These are phyloP conservation scores for Cytospora chrysosperma DNA, from an alignment of 2,329 filamentous ascomycete genomes.

Conservation along the genomic window DNA sequence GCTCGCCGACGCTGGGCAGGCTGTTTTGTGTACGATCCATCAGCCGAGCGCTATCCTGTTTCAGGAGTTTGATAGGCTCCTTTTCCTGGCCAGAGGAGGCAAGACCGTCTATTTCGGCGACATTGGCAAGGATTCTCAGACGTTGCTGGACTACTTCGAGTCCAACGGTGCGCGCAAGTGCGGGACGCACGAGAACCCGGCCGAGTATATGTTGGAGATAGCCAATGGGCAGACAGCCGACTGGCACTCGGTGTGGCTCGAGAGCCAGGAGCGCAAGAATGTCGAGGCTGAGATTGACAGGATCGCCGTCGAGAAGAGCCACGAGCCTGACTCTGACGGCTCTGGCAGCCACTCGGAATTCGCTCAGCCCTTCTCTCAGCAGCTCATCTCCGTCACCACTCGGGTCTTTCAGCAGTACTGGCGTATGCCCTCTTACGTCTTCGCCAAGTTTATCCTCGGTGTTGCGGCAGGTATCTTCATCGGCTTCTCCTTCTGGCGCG, in stretches of 20 bases:
- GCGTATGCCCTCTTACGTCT: slow-evolving; percentile 76
- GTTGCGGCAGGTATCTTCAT: slow-evolving; percentile 66
- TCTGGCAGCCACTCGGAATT: slow-evolving; percentile 60
- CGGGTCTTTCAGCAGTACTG: slow-evolving; percentile 83
- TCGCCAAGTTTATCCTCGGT: slow-evolving; percentile 66
- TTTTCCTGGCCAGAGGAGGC: slow-evolving; percentile 64
- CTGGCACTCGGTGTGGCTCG: slow-evolving; percentile 68
- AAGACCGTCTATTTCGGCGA: slow-evolving; percentile 69
- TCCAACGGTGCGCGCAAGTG: slow-evolving; percentile 61
- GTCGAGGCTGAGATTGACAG: slow-evolving; percentile 62
- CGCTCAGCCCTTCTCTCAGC: slow-evolving; percentile 68
- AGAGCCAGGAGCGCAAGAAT: slow-evolving; percentile 48
- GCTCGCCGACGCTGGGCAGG: slow-evolving; percentile 55
- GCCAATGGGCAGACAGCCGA: slow-evolving; percentile 47
- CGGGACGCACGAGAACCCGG: slow-evolving; percentile 64
- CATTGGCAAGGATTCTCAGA: slow-evolving; percentile 59
- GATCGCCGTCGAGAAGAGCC: slow-evolving; percentile 53
- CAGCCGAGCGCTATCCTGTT: slow-evolving; percentile 55
- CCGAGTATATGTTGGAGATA: slow-evolving; percentile 70
- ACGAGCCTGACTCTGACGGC: slow-evolving; percentile 25
- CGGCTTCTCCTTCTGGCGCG: slow-evolving; percentile 67
- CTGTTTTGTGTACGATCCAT: slow-evolving; percentile 55
- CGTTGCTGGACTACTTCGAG: slow-evolving; percentile 63
- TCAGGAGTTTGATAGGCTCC: slow-evolving; percentile 57
- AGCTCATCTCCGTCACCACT: slow-evolving; percentile 63